Base-by-base conservation (phyloP, 805 yeast genomes). In the Candida oleophila region DNA sequence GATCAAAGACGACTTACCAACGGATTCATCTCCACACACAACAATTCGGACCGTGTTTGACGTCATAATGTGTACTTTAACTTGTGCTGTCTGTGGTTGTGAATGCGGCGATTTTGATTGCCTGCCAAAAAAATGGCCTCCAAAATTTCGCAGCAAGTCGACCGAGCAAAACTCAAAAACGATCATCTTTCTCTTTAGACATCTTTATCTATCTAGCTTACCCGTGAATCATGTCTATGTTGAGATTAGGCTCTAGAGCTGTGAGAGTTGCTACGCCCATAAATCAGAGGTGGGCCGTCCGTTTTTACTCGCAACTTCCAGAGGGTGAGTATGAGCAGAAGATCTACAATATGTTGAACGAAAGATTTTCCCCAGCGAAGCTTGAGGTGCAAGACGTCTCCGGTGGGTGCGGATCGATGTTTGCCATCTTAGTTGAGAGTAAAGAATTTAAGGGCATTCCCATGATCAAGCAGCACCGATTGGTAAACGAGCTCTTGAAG, bases 341-440 rank as follows among this genome's bases (percentile, higher is more conserved):
- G 61, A 78, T 90, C 21, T 83, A 71, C 57, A 67, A 74, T 21
- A 81, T 81, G 46, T 69, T 90, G 35, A 57, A 73, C 9, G 64
- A 71, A 20, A 76, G 76, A 45, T 78, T 92, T 41, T 54, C 70
- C 4, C 97, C 99, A 1, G 63, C 68, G 25, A 66, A 65, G 32
- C 68, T 91, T 40, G 73, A 76, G 22, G 97, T 92, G 4, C 73
- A 76, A 52, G 98, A 92, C 61, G 82, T 92, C 7, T 84, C 94
- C 22, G 98, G 74, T 16, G 99, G 99, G 0, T 94, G 99, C 68
- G 99, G 99, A 1, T 90, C 97, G 4, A 94, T 94, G 99, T 94
- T 89, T 68, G 89, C 96, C 41, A 92, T 94, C 43, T 70, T 76
- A 48, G 79, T 94, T 15, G 86, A 83, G 40, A 83, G 94, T 45